phyloP scores from a whole-genome alignment of 2,329 filamentous ascomycete genomes.

The Leptographium procerum region DNA sequence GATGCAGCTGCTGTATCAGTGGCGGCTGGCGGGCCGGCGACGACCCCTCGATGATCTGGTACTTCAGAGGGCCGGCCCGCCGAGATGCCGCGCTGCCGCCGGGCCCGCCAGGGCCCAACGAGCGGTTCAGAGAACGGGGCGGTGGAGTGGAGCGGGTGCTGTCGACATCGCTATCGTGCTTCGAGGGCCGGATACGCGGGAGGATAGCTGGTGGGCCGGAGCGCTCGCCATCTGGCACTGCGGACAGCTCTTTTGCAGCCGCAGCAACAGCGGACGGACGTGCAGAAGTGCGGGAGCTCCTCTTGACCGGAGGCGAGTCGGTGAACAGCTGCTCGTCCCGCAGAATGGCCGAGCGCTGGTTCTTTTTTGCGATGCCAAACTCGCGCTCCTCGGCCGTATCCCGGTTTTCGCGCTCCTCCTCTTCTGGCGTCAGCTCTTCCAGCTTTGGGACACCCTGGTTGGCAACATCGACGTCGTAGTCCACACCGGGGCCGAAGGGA shows the following conservation, averaged over 20 bases:
- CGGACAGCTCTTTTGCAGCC: slow-evolving; percentile 12
- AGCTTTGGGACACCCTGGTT: slow-evolving; percentile 61
- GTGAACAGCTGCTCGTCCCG: slow-evolving; percentile 59
- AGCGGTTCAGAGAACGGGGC: slow-evolving; percentile 27
- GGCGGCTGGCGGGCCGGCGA: slow-evolving; percentile 39
- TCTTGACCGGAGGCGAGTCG: slow-evolving; percentile 47
- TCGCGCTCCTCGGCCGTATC: slow-evolving; percentile 58
- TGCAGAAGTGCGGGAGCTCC: slow-evolving; percentile 30
- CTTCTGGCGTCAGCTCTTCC: slow-evolving; percentile 51
- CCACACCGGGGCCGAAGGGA: slow-evolving; percentile 68
- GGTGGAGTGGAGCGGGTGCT: slow-evolving; percentile 42
- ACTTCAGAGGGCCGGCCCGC: slow-evolving; percentile 42
- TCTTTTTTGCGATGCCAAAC: slow-evolving; percentile 63
- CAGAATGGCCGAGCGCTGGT: slow-evolving; percentile 62
- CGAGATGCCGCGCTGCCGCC: slow-evolving; percentile 30
- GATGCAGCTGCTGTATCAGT: slow-evolving; percentile 12
- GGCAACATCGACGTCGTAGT: slow-evolving; percentile 51
- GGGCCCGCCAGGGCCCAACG: slow-evolving; percentile 30
- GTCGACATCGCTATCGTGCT: slow-evolving; percentile 46
- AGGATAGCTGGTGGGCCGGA: slow-evolving; percentile 38
- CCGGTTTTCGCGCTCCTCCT: slow-evolving; percentile 60
- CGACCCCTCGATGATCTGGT: slow-evolving; percentile 48
- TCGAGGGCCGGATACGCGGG: slow-evolving; percentile 51
- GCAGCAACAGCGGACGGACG: slow-evolving; percentile 11
- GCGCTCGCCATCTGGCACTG: slow-evolving; percentile 35